phyloP scores from a whole-genome alignment of 2,329 filamentous ascomycete genomes.

The Didymella arachidicola region DNA sequence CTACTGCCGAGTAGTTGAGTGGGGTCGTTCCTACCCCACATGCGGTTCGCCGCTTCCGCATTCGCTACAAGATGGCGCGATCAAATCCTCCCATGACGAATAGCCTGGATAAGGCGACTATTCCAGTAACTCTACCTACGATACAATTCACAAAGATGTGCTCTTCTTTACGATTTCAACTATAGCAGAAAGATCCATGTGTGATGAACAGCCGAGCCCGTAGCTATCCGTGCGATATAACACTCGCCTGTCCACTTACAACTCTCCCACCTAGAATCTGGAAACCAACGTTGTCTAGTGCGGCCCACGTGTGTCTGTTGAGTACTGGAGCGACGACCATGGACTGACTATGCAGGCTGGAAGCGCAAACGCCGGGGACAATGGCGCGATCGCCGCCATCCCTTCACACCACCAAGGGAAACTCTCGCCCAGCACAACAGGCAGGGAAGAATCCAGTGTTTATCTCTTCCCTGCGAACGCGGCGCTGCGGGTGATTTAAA shows the following conservation, averaged over 20 bases:
- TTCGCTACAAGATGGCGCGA: conserved; percentile 35
- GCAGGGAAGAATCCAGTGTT: too few species aligned
- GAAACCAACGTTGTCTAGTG: too few species aligned
- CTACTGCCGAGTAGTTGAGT: neutral
- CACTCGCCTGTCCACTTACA: too few species aligned
- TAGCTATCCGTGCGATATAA: too few species aligned
- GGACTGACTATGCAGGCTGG: neutral
- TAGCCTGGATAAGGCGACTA: conserved; percentile 7
- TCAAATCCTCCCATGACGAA: conserved; percentile 32
- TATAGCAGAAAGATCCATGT: too few species aligned
- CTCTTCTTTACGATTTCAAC: too few species aligned
- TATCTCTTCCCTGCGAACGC: neutral
- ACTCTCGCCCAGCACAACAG: too few species aligned
- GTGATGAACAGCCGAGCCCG: too few species aligned
- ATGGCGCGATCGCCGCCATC: conserved; percentile 18
- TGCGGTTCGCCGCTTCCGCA: conserved; percentile 4
- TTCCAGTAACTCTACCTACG: neutral
- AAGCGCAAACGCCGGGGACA: conserved; percentile 6
- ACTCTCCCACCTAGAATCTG: too few species aligned
- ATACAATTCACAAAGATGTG: too few species aligned
- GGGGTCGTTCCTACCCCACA: conserved; percentile 17
- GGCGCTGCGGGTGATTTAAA: conserved; percentile 3
- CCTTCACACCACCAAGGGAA: too few species aligned
- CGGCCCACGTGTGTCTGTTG: neutral
- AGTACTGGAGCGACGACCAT: neutral